Evolutionary conservation across 2,329 filamentous ascomycete species (phyloP), one percentile per base, ranked within the genome.

Genomic region (Uncinocarpus reesii): DNA sequence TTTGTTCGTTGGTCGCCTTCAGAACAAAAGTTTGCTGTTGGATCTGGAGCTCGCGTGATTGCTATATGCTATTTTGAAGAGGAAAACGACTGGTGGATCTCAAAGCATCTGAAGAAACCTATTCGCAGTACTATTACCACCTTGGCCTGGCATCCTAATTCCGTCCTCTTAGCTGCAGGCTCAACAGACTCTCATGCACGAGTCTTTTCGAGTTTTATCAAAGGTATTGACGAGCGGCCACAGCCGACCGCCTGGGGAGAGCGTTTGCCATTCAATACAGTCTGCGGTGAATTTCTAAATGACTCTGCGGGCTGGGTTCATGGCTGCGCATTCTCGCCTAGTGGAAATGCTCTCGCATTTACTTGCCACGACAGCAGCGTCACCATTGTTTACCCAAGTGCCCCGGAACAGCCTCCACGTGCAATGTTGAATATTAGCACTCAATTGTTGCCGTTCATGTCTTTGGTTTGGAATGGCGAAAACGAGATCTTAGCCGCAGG

Each of bases 81-180:
- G 66, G 92, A 98, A 69, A 95, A 98, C 69, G 89, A 98, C 73
- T 98, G 92, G 92, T 98, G 92, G 92, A 90, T 98, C 35, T 95
- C 89, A 31, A 98, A 98, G 76, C 92, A 98, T 70, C 72, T 98
- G 63, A 96, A 96, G 80, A 98, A 96, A 78, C 92, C 92, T 16
- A 94, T 98, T 60, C 85, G 90, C 57, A 95, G 88, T 65, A 98
- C 92, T 49, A 90, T 98, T 60, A 96, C 92, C 48, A 88, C 85
- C 13, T 80, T 98, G 37, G 83, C 84, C 49, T 98, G 92, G 92
- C 92, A 98, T 68, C 92, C 92, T 29, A 98, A 98, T 75, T 93
- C 86, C 7, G 92, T 98, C 13, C 78, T 98, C 26, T 76, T 98
- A 20, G 92, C 90, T 13, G 88, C 92, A 36, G 92, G 92, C 31